A percentile compares a stretch with the other conserved stretches of the same genome.
phyloP scores from a whole-genome alignment of 2,329 filamentous ascomycete species.

The Fusarium redolens region DNA sequence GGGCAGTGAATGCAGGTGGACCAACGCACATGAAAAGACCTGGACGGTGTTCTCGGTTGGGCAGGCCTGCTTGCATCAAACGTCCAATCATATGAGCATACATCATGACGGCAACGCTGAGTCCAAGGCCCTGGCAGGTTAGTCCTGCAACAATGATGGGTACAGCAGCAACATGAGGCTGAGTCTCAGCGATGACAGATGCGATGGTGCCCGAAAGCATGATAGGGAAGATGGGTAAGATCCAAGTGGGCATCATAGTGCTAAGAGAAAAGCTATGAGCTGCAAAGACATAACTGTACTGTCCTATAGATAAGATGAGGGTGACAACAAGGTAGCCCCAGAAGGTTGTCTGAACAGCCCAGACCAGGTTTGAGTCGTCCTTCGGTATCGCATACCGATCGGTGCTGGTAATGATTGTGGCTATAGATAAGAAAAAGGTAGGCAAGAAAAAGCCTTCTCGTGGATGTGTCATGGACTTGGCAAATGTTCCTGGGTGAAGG shows the following conservation, averaged over 20 bases:
- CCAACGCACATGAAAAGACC: slow-evolving; percentile 81
- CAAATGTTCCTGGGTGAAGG: slow-evolving; percentile 65
- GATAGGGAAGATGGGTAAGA: slow-evolving; percentile 79
- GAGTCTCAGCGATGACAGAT: slow-evolving; percentile 69
- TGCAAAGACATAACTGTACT: slow-evolving; percentile 76
- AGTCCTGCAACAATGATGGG: slow-evolving; percentile 74
- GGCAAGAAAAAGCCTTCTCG: slow-evolving; percentile 78
- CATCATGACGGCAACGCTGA: slow-evolving; percentile 75
- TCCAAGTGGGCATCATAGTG: slow-evolving; percentile 79
- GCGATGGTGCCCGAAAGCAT: slow-evolving; percentile 80
- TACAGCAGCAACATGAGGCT: slow-evolving; percentile 67
- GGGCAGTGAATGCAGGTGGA: slow-evolving; percentile 75
- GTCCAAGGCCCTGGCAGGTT: slow-evolving; percentile 76
- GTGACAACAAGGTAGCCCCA: slow-evolving; percentile 75
- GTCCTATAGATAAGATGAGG: slow-evolving; percentile 68
- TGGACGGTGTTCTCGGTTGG: slow-evolving; percentile 68
- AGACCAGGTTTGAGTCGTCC: slow-evolving; percentile 64
- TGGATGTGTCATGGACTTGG: slow-evolving; percentile 68
- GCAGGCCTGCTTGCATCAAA: slow-evolving; percentile 73
- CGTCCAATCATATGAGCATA: slow-evolving; percentile 77
- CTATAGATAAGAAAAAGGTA: slow-evolving; percentile 75
- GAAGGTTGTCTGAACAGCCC: slow-evolving; percentile 71
- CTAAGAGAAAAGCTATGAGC: slow-evolving; percentile 67
- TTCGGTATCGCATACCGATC: slow-evolving; percentile 72
- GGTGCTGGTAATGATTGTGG: slow-evolving; percentile 74